Evolutionary conservation across 306 rosid species (phyloP).

Genomic region (Albizia julibrissin): DNA sequence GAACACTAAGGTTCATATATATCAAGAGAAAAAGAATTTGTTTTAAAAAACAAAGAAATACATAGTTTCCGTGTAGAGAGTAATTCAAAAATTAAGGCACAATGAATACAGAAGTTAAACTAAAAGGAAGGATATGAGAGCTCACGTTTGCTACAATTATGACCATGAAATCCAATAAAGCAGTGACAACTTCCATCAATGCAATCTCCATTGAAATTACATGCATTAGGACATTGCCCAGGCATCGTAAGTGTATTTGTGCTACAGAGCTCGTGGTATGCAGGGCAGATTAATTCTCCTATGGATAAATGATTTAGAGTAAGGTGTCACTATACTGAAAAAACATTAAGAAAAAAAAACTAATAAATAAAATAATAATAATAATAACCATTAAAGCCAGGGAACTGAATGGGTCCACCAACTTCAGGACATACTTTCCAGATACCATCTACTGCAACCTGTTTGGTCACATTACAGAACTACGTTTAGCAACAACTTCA

Average conservation of each 20-base stretch:
- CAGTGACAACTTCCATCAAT: conserved; percentile 83
- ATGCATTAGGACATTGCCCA: conserved; percentile 76
- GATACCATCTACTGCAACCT: conserved; percentile 94
- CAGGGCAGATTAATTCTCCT: conserved; percentile 92
- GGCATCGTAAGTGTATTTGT: conserved; percentile 45
- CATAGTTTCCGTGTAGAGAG: neutral
- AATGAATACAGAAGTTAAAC: conserved; percentile 13
- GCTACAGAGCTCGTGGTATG: conserved; percentile 79
- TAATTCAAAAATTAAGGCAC: conserved; percentile 2
- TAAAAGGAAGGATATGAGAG: conserved; percentile 24
- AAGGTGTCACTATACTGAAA: conserved; percentile 13
- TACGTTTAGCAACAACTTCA: conserved; percentile 21
- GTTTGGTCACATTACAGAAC: conserved; percentile 28
- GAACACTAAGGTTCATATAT: neutral
- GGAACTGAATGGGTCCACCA: conserved; percentile 84
- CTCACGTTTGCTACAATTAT: conserved; percentile 82
- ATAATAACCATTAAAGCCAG: conserved; percentile 76
- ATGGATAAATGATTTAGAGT: conserved; percentile 26
- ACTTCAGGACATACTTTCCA: conserved; percentile 85
- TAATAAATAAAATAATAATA: conserved; percentile 24
- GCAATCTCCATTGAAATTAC: conserved; percentile 88
- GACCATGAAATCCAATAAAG: conserved; percentile 76
- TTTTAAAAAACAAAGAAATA: neutral
- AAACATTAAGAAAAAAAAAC: neutral
- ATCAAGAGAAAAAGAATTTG: neutral